Evolutionary conservation across 192 early-diverging fungal species (phyloP), one percentile per base, ranked within the genome.

Genomic region (Umbelopsis isabellina): DNA sequence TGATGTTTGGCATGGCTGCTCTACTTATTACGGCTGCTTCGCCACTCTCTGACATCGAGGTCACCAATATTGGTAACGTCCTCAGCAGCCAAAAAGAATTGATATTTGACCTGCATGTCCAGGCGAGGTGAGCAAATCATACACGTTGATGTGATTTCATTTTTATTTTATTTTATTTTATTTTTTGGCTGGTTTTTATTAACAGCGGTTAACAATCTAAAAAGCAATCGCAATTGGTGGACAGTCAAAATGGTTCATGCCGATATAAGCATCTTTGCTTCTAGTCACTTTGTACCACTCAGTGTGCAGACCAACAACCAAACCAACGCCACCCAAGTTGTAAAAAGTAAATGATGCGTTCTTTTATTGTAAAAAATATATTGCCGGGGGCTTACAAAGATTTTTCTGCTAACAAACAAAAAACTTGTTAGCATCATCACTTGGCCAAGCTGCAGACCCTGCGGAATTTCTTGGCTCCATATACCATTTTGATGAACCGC

Each of bases 181-280:
- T 8, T 23, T 53, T 10, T n/a, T 23, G 8, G 21, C n/a, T 53
- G 8, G 20, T 53, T 53, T 53, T 53, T 4, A 1, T 23, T 25
- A 16, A 33, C 30, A 35, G 20, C 1, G 27, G 1, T 30, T 30
- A 30, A 1, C 1, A 30, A 18, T 18, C 23, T 7, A 18, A 13
- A 30, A 41, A 75, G 85, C 27, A 90, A 90, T 55, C 79, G 74
- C 13, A 87, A 87, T 50, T 79, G 85, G 53, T 86, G 85, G 79
- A 79, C 84, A 37, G 76, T 90, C 16, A 73, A 84, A 58, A 77
- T 89, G 12, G 81, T 84, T 65, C 70, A 83, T 66, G 75, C 85
- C 7, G 83, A 88, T 44, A 82, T 90, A 33, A 82, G 81, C 30
- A 81, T 90, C 6, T 90, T 90, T 85, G 89, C 89, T n/a, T 84